Conservation (phyloP, 257 asterid species). For the Petunia axillaris region DNA sequence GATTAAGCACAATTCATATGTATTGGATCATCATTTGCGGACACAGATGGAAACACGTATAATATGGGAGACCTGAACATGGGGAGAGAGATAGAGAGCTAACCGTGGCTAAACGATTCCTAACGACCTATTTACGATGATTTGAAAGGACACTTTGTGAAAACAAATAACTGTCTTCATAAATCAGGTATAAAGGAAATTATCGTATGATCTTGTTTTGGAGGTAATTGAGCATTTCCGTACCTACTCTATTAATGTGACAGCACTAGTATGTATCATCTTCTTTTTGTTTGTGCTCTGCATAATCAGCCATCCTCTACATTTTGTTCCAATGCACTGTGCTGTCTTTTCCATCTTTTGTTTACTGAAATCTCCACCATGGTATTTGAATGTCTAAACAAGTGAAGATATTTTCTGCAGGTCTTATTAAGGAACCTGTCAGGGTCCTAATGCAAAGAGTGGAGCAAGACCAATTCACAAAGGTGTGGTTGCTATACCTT, state of each 20-base stretch:
- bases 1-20: neutral
- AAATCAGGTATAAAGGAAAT: conserved; percentile 4
- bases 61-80: neutral
- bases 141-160: neutral
- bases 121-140: neutral
- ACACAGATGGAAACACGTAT: neutral
- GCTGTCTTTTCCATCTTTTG: conserved; percentile 7
- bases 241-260: conserved; percentile 13
- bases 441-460: conserved; percentile 76
- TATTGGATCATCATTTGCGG: conserved; percentile 3
- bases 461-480: conserved; percentile 71
- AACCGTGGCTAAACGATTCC: neutral
- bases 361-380: neutral
- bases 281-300: neutral
- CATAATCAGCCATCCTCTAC: conserved; percentile 8
- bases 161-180: neutral
- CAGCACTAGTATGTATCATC: neutral
- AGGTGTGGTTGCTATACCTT: conserved; percentile 50
- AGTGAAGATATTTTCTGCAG: conserved; percentile 47
- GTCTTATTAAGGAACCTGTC: conserved; percentile 78
- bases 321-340: conserved; percentile 6
- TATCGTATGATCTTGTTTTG: neutral
- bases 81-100: conserved; percentile 6
- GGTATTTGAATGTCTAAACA: neutral
- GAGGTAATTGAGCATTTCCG: neutral